Percentiles rank a stretch among this genome's conserved stretches.
Conservation (phyloP, 805 yeast genomes). For the Zygoascus flipseniorum region DNA sequence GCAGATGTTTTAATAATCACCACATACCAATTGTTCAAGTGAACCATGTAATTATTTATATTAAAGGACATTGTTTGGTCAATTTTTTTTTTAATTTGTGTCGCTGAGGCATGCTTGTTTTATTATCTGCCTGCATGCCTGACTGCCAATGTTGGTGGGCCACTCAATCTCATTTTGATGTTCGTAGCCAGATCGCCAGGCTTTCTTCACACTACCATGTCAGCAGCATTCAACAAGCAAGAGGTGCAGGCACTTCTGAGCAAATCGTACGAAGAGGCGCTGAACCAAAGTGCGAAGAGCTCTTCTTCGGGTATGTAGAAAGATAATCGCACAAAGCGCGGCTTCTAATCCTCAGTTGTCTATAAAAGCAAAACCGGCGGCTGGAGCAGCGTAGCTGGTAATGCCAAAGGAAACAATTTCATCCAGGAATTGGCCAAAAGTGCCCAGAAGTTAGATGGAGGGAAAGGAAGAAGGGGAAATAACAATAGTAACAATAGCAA, state of each 20-base stretch:
- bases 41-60: not conserved
- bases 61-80: not conserved
- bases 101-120: not conserved
- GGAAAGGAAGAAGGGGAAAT: not conserved
- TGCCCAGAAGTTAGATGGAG: not conserved
- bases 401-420: constrained; percentile 3
- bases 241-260: constrained; percentile 13
- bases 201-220: not conserved
- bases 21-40: not conserved
- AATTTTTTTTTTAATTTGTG: not conserved
- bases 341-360: constrained; percentile 3
- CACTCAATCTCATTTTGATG: too few relatives aligned
- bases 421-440: constrained; percentile 8
- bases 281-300: constrained; percentile 6
- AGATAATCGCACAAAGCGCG: not conserved
- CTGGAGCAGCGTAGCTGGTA: constrained; percentile 12
- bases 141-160: too few relatives aligned
- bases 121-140: too few relatives aligned
- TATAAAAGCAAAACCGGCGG: constrained; percentile 17
- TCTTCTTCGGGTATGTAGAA: not conserved
- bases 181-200: too few relatives aligned
- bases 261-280: constrained; percentile 10
- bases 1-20: too few relatives aligned
- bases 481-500: not conserved
- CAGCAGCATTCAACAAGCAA: not conserved